Evolutionary conservation across 1,139 yeast species (phyloP).

Genomic region (Pichiaceae sp.): DNA sequence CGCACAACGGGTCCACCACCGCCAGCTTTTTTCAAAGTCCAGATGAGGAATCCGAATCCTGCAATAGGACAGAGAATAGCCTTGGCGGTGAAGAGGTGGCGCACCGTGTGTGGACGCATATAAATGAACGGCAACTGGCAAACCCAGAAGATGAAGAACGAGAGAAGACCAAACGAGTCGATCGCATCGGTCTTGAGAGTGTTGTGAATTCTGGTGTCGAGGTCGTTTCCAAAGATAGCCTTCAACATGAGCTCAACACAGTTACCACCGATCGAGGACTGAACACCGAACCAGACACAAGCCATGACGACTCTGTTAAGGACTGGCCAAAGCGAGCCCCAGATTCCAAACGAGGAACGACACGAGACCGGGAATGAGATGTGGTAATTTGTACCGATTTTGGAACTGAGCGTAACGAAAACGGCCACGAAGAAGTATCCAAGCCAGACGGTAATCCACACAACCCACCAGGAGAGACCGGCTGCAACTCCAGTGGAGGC

Average conservation of each 20-base stretch:
- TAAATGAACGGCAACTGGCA: slow-evolving; percentile 69
- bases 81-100: slow-evolving; percentile 75
- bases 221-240: slow-evolving; percentile 57
- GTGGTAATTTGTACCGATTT: slow-evolving; percentile 69
- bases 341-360: slow-evolving; percentile 68
- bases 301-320: slow-evolving; percentile 77
- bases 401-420: slow-evolving; percentile 55
- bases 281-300: slow-evolving; percentile 79
- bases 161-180: slow-evolving; percentile 61
- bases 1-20: slow-evolving; percentile 66
- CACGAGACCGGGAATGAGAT: slow-evolving; percentile 72
- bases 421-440: slow-evolving; percentile 44
- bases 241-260: slow-evolving; percentile 68
- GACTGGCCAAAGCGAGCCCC: slow-evolving; percentile 76
- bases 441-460: slow-evolving; percentile 78
- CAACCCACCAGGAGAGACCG: slow-evolving; percentile 84
- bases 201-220: slow-evolving; percentile 39
- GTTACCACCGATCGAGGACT: slow-evolving; percentile 75
- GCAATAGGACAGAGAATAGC: slow-evolving; percentile 73
- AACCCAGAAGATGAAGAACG: slow-evolving; percentile 74
- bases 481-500: slow-evolving; percentile 73
- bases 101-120: slow-evolving; percentile 72
- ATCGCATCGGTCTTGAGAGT: slow-evolving; percentile 28
- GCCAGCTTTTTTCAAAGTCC: slow-evolving; percentile 72
- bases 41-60: slow-evolving; percentile 67